These are phyloP conservation scores for Diaporthe caulivora DNA, from an alignment of 2,329 filamentous ascomycete genomes.

Conservation along the genomic window DNA sequence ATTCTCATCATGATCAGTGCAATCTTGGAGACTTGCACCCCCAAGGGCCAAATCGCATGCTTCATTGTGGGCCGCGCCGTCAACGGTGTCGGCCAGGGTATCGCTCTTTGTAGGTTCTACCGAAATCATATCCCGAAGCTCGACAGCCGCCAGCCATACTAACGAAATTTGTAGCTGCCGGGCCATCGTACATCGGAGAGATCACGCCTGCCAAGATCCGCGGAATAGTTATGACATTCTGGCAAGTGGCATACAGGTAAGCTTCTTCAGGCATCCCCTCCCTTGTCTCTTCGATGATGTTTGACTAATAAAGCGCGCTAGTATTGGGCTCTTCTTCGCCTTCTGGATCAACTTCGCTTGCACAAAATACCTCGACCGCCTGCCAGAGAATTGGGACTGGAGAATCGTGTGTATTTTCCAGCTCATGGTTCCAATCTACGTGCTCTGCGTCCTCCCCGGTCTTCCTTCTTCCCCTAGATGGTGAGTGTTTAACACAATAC, in stretches of 20 bases:
- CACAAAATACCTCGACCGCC: slow-evolving; percentile 59
- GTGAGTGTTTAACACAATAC: slow-evolving; percentile 57
- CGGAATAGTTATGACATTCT: slow-evolving; percentile 77
- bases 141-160: slow-evolving; percentile 35
- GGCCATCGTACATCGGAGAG: slow-evolving; percentile 79
- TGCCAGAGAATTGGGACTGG: slow-evolving; percentile 76
- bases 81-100: slow-evolving; percentile 78
- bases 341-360: slow-evolving; percentile 74
- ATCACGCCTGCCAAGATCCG: slow-evolving; percentile 73
- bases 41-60: slow-evolving; percentile 69
- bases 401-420: slow-evolving; percentile 80
- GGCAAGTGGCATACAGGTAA: slow-evolving; percentile 62
- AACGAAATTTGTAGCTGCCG: slow-evolving; percentile 60
- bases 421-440: slow-evolving; percentile 72
- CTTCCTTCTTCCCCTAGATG: slow-evolving; percentile 78
- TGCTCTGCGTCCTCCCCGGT: slow-evolving; percentile 72
- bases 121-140: slow-evolving; percentile 49
- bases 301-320: slow-evolving; percentile 1
- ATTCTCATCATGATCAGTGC: slow-evolving; percentile 75
- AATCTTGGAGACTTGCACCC: slow-evolving; percentile 76
- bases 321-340: slow-evolving; percentile 65
- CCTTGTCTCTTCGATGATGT: too few relatives aligned
- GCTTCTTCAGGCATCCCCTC: neutral
- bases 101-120: slow-evolving; percentile 64
- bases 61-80: slow-evolving; percentile 78